Evolutionary conservation across 805 yeast genomes (phyloP).

Genomic region (Candida piceae): DNA sequence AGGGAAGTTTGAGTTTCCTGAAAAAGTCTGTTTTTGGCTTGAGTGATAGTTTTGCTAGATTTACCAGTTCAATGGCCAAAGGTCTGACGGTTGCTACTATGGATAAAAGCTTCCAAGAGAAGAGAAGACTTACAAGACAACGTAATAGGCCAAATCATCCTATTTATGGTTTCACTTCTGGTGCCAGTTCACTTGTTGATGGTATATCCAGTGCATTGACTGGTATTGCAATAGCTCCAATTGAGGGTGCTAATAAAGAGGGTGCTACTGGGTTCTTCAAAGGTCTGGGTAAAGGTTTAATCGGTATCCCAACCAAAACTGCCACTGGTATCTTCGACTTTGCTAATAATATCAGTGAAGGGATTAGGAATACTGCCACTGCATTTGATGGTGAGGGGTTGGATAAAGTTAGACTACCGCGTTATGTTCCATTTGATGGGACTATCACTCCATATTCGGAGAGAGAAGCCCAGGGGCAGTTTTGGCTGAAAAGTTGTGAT

Average conservation of each 20-base stretch:
- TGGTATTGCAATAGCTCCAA: conserved; percentile 88
- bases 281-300: conserved; percentile 91
- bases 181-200: conserved; percentile 85
- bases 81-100: conserved; percentile 88
- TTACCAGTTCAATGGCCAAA: conserved; percentile 92
- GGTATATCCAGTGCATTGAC: conserved; percentile 83
- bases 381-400: conserved; percentile 77
- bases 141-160: conserved; percentile 83
- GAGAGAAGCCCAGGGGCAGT: conserved; percentile 91
- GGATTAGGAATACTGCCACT: conserved; percentile 87
- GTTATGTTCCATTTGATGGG: conserved; percentile 67
- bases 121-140: conserved; percentile 69
- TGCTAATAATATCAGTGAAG: conserved; percentile 90
- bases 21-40: conserved; percentile 94
- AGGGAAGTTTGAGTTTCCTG: conserved; percentile 90
- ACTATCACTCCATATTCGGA: conserved; percentile 70
- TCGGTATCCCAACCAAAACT: conserved; percentile 94
- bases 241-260: conserved; percentile 80
- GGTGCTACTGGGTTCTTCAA: conserved; percentile 91
- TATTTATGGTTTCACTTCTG: conserved; percentile 73
- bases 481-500: conserved; percentile 77
- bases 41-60: conserved; percentile 87
- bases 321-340: conserved; percentile 93
- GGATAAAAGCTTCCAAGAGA: conserved; percentile 80
- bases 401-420: conserved; percentile 76